These are phyloP conservation scores for Arthrobotrys conoides DNA, from an alignment of 2,329 filamentous ascomycete species.

Conservation along the genomic window DNA sequence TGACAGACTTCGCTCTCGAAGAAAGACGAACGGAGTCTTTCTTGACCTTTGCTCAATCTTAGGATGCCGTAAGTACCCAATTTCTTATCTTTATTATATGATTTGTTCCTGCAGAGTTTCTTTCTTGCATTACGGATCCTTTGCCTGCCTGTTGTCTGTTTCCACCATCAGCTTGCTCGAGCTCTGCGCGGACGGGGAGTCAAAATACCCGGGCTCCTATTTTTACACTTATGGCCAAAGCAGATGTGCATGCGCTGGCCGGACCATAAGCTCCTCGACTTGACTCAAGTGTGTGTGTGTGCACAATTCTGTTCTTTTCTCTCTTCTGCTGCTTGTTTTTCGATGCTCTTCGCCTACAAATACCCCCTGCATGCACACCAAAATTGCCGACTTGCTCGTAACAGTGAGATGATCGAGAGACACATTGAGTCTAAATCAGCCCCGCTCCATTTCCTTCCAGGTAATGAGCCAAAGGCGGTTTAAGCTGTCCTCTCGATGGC, in stretches of 20 bases:
- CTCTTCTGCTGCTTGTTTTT: slow-evolving; percentile 39
- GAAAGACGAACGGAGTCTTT: slow-evolving; percentile 59
- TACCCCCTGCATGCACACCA: slow-evolving; percentile 60
- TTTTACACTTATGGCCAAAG: slow-evolving; percentile 57
- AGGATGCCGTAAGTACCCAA: slow-evolving; percentile 60
- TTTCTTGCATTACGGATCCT: slow-evolving; percentile 26
- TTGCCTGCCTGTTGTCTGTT: slow-evolving; percentile 15
- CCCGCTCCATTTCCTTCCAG: slow-evolving; percentile 51
- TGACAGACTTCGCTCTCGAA: slow-evolving; percentile 53
- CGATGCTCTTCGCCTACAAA: slow-evolving; percentile 60
- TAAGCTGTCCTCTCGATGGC: slow-evolving; percentile 33
- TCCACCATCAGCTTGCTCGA: slow-evolving; percentile 14
- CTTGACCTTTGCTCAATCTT: slow-evolving; percentile 44
- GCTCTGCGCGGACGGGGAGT: slow-evolving; percentile 37
- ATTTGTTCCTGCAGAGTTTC: slow-evolving; percentile 21
- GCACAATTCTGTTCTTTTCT: slow-evolving; percentile 19
- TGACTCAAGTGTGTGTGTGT: slow-evolving; percentile 29
- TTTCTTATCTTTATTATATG: slow-evolving; percentile 15
- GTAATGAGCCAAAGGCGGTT: slow-evolving; percentile 41
- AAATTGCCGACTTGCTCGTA: slow-evolving; percentile 57
- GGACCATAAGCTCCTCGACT: slow-evolving; percentile 21
- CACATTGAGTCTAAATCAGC: slow-evolving; percentile 57
- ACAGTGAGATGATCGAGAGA: slow-evolving; percentile 57
- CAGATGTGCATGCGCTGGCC: slow-evolving; percentile 41
- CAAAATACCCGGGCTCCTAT: slow-evolving; percentile 39